Evolutionary conservation across 2,329 filamentous ascomycete genomes (phyloP).

Genomic region (Aspergillus quadrilineatus): DNA sequence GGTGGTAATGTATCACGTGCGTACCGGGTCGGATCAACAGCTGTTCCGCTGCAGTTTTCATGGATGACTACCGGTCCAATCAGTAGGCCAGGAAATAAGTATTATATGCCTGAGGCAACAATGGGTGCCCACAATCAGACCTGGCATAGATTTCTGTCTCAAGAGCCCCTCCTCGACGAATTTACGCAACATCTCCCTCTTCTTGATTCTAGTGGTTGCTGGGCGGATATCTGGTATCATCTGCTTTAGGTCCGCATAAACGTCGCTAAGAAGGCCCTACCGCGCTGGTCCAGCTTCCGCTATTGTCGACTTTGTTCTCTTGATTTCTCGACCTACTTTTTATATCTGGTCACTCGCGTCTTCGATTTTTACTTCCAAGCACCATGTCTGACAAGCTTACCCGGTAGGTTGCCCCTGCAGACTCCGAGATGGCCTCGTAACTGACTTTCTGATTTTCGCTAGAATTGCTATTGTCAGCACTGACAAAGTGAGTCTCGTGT

Average conservation of each 20-base stretch:
- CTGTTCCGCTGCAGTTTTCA: constrained; percentile 15
- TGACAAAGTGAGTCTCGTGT: constrained; percentile 73
- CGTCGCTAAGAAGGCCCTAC: constrained; percentile 17
- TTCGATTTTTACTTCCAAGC: constrained; percentile 25
- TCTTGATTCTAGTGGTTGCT: constrained; percentile 18
- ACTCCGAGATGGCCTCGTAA: constrained; percentile 6
- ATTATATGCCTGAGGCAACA: constrained; percentile 21
- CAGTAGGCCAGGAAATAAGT: constrained; percentile 22
- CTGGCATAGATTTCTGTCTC: constrained; percentile 25
- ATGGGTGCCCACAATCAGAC: constrained; percentile 25
- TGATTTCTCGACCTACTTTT: constrained; percentile 9
- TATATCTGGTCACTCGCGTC: background rate
- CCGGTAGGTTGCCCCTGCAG: constrained; percentile 57
- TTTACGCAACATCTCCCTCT: constrained; percentile 17
- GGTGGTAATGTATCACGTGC: constrained; percentile 18
- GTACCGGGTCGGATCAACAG: constrained; percentile 8
- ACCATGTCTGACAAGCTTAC: constrained; percentile 92
- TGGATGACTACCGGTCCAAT: constrained; percentile 16
- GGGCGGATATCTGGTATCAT: constrained; percentile 20
- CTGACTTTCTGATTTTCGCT: constrained; percentile 23
- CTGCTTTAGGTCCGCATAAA: constrained; percentile 17
- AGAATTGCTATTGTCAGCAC: constrained; percentile 99
- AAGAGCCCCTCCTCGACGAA: constrained; percentile 22
- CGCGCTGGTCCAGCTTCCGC: constrained; percentile 3
- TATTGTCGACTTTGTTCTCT: constrained; percentile 15